Base-by-base conservation (phyloP, 371 early-diverging fungal genomes). In the Choanephora cucurbitarum region DNA sequence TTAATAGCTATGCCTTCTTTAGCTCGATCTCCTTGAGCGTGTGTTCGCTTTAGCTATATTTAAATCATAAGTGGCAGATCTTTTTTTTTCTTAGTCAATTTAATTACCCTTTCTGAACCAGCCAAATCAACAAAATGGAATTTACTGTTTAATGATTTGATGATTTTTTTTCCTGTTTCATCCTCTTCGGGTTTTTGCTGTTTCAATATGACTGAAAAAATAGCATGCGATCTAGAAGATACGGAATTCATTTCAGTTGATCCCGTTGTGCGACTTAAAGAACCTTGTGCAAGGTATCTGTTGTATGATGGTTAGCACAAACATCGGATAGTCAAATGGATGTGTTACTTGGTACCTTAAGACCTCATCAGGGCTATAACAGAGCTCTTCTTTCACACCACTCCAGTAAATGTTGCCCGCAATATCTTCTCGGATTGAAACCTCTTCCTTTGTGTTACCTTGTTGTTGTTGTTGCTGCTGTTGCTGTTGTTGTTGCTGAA, bases 81-180 rank as follows among this genome's bases (percentile, higher is more conserved):
- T 37, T 14, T 14, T 37, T 37, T 37, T 37, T 13, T 37, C 11
- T 37, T 28, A 5, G 7, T 28, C 3, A 28, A 28, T 7, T 28
- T 11, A 11, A 60, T 24, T 71, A 71, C 59, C 49, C 99, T 84
- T 72, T 99, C 99, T 23, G 93, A 92, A 19, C 99, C 99, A 33
- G 99, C 99, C 63, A 99, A 77, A 80, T 99, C 99, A 23, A 99
- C 99, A 84, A 99, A 99, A 69, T 96, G 94, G 59, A 97, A 94
- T 75, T 98, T 98, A 48, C 72, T 71, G 11, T 60, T 48, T 7
- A 67, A 22, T 15, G 60, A 47, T 39, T 64, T 64, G 19, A 55
- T 46, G 13, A 55, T 44, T 49, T 40, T 44, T 47, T 57, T 51
- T 18, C 60, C 64, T 39, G 32, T 48, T 28, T 72, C 69, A 10